Conservation (phyloP, 805 yeast species). For the Scheffersomyces stipitis region DNA sequence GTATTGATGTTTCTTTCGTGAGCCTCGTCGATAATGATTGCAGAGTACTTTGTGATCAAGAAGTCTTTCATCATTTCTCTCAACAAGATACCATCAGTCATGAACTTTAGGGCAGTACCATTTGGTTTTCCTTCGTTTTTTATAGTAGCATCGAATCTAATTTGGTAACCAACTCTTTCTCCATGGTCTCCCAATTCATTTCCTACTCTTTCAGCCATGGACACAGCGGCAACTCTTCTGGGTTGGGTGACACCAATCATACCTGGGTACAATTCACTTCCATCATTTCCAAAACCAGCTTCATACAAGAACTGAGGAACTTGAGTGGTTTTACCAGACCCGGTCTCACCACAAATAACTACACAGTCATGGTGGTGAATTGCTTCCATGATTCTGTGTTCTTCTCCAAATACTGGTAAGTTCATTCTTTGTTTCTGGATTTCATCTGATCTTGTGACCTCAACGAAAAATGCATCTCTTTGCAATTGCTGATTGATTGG, state of each 20-base stretch:
- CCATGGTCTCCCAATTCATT: conserved; percentile 75
- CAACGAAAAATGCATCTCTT: conserved; percentile 67
- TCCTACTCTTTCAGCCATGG: conserved; percentile 82
- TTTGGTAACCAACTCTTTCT: conserved; percentile 72
- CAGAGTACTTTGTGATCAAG: conserved; percentile 75
- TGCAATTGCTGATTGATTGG: conserved; percentile 53
- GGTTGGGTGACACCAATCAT: conserved; percentile 98
- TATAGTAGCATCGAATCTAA: conserved; percentile 73
- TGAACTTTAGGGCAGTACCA: conserved; percentile 74
- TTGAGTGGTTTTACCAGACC: conserved; percentile 98
- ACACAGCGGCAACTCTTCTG: conserved; percentile 89
- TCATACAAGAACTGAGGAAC: conserved; percentile 95
- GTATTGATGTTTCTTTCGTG: conserved; percentile 97
- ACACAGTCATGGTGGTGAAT: conserved; percentile 88
- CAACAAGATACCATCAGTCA: conserved; percentile 93
- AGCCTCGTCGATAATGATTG: conserved; percentile 92
- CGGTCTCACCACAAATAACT: conserved; percentile 95
- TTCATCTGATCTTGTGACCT: conserved; percentile 62
- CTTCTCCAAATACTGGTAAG: conserved; percentile 88
- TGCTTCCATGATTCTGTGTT: conserved; percentile 93
- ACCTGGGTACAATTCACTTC: conserved; percentile 62
- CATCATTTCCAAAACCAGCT: conserved; percentile 80
- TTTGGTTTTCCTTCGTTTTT: conserved; percentile 44
- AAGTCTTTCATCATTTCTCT: conserved; percentile 93
- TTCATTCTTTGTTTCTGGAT: conserved; percentile 68